These are phyloP conservation scores for Aspergillus puulaauensis DNA, from an alignment of 2,329 filamentous ascomycete species.

Conservation along the genomic window DNA sequence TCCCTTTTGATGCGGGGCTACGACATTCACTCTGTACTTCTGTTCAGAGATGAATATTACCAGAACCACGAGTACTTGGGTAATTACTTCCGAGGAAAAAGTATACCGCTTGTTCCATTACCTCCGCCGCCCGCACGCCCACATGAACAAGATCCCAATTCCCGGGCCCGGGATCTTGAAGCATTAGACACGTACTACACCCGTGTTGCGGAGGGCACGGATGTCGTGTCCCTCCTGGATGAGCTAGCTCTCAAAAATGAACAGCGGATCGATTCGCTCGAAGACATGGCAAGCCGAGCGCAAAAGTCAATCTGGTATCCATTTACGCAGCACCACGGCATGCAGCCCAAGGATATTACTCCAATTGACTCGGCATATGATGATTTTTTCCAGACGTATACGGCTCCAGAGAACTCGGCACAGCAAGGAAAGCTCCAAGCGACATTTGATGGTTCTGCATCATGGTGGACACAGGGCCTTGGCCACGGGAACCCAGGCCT, in stretches of 20 bases:
- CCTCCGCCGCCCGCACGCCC: slow-evolving; percentile 57
- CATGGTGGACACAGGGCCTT: slow-evolving; percentile 89
- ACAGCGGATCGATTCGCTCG: slow-evolving; percentile 57
- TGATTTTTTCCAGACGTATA: slow-evolving; percentile 70
- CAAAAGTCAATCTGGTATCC: slow-evolving; percentile 76
- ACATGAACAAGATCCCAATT: slow-evolving; percentile 24
- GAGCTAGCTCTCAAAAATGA: slow-evolving; percentile 56
- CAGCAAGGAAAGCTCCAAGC: slow-evolving; percentile 52
- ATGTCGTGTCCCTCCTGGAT: slow-evolving; percentile 49
- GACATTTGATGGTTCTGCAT: slow-evolving; percentile 80
- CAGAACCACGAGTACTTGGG: slow-evolving; percentile 67
- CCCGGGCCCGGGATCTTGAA: slow-evolving; percentile 50
- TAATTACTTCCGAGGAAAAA: slow-evolving; percentile 64
- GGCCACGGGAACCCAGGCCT: slow-evolving; percentile 74
- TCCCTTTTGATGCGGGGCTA: slow-evolving; percentile 76
- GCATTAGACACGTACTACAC: slow-evolving; percentile 67
- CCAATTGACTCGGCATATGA: slow-evolving; percentile 78
- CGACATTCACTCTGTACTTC: slow-evolving; percentile 67
- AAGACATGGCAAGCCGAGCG: slow-evolving; percentile 62
- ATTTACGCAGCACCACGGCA: slow-evolving; percentile 74
- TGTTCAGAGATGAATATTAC: slow-evolving; percentile 68
- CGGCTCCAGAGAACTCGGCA: slow-evolving; percentile 22
- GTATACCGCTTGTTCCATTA: slow-evolving; percentile 58
- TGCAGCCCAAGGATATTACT: slow-evolving; percentile 63
- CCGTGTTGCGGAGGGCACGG: slow-evolving; percentile 39